Evolutionary conservation across 2,329 filamentous ascomycete species (phyloP).

Genomic region (Magnaporthiopsis incrustans): DNA sequence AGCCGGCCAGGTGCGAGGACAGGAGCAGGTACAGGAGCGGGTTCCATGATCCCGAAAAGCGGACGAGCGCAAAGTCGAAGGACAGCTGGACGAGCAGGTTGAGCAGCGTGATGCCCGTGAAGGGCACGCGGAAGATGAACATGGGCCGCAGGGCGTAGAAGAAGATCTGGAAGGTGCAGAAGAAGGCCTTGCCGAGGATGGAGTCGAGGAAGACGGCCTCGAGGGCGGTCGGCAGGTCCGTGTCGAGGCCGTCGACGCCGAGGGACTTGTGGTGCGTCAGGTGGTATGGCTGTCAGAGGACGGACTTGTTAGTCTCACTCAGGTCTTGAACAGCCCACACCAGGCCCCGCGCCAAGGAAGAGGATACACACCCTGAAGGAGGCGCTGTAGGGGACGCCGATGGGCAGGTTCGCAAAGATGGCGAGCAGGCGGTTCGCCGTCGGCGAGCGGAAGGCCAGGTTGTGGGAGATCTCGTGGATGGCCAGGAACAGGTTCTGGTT

Average conservation of each 20-base stretch:
- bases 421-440: slow-evolving; percentile 78
- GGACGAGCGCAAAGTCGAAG: slow-evolving; percentile 68
- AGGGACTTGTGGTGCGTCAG: slow-evolving; percentile 98
- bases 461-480: slow-evolving; percentile 98
- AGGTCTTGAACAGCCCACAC: neutral
- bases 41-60: slow-evolving; percentile 45
- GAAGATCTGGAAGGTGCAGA: slow-evolving; percentile 97
- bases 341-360: neutral
- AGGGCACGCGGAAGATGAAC: slow-evolving; percentile 81
- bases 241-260: slow-evolving; percentile 91
- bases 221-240: slow-evolving; percentile 84
- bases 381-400: slow-evolving; percentile 91
- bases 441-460: slow-evolving; percentile 80
- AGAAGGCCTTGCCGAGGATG: slow-evolving; percentile 93
- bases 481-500: slow-evolving; percentile 99
- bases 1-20: slow-evolving; percentile 88
- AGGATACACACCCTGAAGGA: slow-evolving; percentile 68
- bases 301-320: neutral
- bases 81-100: slow-evolving; percentile 70
- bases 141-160: slow-evolving; percentile 97
- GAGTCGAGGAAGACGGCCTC: slow-evolving; percentile 93
- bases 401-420: slow-evolving; percentile 90
- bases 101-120: slow-evolving; percentile 75
- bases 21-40: slow-evolving; percentile 76
- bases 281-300: slow-evolving; percentile 67